Conservation (phyloP, 2,329 filamentous ascomycete genomes). For the Aspergillus chevalieri region DNA sequence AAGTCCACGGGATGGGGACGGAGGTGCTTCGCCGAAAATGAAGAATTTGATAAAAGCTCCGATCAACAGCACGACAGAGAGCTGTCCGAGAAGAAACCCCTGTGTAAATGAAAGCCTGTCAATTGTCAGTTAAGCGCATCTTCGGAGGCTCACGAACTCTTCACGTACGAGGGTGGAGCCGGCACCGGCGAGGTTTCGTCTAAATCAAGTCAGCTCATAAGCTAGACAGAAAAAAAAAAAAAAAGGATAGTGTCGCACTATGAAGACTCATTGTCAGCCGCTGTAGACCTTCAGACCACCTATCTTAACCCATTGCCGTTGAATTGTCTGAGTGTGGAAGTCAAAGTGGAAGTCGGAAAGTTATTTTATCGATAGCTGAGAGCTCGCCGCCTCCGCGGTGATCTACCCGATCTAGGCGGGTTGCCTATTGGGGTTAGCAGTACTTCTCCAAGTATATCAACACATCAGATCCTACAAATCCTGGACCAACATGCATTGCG, state of each 20-base stretch:
- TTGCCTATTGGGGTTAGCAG: no score
- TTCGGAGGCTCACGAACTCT: conserved; percentile 3
- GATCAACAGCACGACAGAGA: conserved; percentile 84
- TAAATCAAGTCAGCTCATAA: conserved; percentile 14
- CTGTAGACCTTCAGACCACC: conserved; percentile 12
- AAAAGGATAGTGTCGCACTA: conserved; percentile 12
- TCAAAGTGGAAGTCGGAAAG: background rate
- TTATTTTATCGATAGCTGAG: background rate
- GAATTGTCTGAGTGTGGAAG: background rate
- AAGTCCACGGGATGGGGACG: conserved; percentile 71
- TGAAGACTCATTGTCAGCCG: conserved; percentile 28
- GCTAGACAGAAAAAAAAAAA: background rate
- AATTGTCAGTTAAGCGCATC: conserved; percentile 11
- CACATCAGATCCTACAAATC: no score
- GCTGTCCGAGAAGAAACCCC: conserved; percentile 84
- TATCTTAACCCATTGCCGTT: conserved; percentile 19
- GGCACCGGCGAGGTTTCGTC: conserved; percentile 24
- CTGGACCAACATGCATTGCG: no score
- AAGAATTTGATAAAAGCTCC: conserved; percentile 99
- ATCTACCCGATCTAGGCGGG: background rate
- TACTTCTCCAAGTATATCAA: no score
- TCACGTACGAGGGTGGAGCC: conserved; percentile 40
- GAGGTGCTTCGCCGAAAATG: conserved; percentile 92
- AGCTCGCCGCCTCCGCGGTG: background rate
- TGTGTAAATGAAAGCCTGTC: conserved; percentile 81